Base-by-base conservation (phyloP, 2,329 filamentous ascomycete species). In the Ceratocystis cacaofunesta region DNA sequence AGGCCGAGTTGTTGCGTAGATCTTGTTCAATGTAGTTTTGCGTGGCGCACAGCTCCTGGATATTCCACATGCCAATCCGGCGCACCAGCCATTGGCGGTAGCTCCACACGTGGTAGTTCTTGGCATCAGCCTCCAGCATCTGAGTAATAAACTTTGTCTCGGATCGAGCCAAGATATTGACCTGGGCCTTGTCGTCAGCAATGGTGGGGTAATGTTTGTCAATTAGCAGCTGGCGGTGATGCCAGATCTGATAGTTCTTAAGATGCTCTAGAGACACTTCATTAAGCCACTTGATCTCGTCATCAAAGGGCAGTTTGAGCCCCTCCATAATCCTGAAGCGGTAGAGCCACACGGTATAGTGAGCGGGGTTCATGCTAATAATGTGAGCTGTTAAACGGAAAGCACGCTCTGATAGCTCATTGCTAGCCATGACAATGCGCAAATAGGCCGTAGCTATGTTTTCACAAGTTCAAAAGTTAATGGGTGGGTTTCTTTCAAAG, bases 161-260 rank as follows among this genome's bases (percentile, higher is more conserved):
- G 2, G 82, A 83, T 3, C 79, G 74, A 10, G 83, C 84, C 63
- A 90, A 80, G 66, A 70, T 70, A 79, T 80, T 70, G 78, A 85
- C 68, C 77, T 82, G 75, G 77, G 80, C 74, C 76, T 75, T 70
- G 73, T 79, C 85, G 73, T 70, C 81, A 74, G 77, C 86, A 78
- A 83, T 89, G 76, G 82, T 75, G 70, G 79, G 75, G 71, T 79
- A 79, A 70, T 83, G 77, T 69, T 80, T 74, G 70, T 87, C 82
- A 63, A 87, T 77, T 41, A 88, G 77, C n/a, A 85, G 77, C 74
- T 87, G 84, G 30, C 85, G 81, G 71, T 87, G 85, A 73, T 87
- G 85, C 89, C 94, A 99, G 75, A 99, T 99, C 77, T 99, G 94
- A 78, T 99, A 99, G 78, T 97, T 99, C 76, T 99, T 99, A 72